These are phyloP conservation scores for Dalbergia cultrata DNA, from an alignment of 306 rosid species.

Conservation along the genomic window DNA sequence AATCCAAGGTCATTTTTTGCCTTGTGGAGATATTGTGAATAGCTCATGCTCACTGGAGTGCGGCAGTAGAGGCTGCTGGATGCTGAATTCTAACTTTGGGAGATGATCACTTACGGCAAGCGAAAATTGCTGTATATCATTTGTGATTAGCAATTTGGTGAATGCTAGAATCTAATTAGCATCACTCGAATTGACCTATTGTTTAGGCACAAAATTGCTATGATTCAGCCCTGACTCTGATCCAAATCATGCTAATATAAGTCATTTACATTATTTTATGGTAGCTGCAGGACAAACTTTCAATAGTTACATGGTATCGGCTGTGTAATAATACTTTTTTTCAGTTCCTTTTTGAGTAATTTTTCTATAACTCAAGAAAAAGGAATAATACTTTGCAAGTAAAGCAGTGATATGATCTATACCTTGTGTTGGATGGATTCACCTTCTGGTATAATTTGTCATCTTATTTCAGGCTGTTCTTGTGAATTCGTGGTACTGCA, in stretches of 20 bases:
- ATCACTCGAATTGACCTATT: constrained; percentile 47
- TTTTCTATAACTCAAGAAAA: constrained; percentile 27
- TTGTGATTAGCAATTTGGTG: constrained; percentile 52
- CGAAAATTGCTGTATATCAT: constrained; percentile 46
- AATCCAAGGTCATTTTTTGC: constrained; percentile 70
- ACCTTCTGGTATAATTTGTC: background rate
- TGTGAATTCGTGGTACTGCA: background rate
- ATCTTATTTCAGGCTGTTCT: constrained; percentile 1
- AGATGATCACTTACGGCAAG: constrained; percentile 45
- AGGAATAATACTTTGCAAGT: background rate
- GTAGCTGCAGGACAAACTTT: constrained; percentile 46
- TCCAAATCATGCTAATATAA: constrained; percentile 47
- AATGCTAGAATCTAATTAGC: constrained; percentile 44
- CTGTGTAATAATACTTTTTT: constrained; percentile 40
- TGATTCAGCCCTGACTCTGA: constrained; percentile 42
- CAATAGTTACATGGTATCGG: constrained; percentile 43
- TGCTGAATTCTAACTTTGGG: constrained; percentile 61
- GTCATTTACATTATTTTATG: constrained; percentile 43
- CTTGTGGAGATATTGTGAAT: constrained; percentile 63
- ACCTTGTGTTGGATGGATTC: constrained; percentile 24
- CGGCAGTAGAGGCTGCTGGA: constrained; percentile 53
- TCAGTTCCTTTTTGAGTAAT: constrained; percentile 27
- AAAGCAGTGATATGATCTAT: constrained; percentile 22
- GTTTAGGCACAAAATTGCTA: constrained; percentile 50
- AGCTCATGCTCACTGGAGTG: constrained; percentile 61